Conservation (phyloP, 2,329 filamentous ascomycete genomes). For the Nemania serpens region DNA sequence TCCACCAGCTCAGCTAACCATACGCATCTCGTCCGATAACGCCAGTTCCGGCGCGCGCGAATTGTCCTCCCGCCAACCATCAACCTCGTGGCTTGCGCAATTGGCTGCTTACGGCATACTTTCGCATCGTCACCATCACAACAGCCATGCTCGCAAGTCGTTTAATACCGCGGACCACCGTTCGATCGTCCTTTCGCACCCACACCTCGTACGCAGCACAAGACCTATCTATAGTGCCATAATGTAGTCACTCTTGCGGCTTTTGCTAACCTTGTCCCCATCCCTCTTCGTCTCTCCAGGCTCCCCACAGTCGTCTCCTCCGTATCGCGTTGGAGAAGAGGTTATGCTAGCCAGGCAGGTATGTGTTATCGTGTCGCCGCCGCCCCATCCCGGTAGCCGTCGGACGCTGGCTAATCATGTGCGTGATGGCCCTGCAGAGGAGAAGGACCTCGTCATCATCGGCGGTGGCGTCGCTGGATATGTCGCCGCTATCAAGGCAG, state of each 20-base stretch:
- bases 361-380: not conserved
- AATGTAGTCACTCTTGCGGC: conserved; percentile 13
- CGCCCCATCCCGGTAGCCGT: conserved; percentile 31
- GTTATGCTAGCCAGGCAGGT: conserved; percentile 64
- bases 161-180: conserved; percentile 62
- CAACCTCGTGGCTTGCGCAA: conserved; percentile 12
- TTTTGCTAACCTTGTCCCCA: too few species aligned
- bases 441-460: conserved; percentile 97
- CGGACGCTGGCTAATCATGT: conserved; percentile 24
- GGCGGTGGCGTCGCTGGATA: conserved; percentile 98
- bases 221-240: conserved; percentile 18
- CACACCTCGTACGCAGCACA: conserved; percentile 51
- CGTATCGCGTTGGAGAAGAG: conserved; percentile 59
- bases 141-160: conserved; percentile 63
- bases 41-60: conserved; percentile 1
- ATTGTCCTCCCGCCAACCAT: not conserved
- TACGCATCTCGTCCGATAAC: not conserved
- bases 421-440: conserved; percentile 58
- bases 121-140: not conserved
- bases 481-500: conserved; percentile 98
- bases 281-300: conserved; percentile 42
- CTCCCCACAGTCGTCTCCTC: conserved; percentile 55
- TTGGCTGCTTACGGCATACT: not conserved
- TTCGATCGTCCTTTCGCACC: conserved; percentile 60
- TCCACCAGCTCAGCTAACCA: not conserved